phyloP scores from a whole-genome alignment of 2,329 filamentous ascomycete species.

The Arthroderma sp. region DNA sequence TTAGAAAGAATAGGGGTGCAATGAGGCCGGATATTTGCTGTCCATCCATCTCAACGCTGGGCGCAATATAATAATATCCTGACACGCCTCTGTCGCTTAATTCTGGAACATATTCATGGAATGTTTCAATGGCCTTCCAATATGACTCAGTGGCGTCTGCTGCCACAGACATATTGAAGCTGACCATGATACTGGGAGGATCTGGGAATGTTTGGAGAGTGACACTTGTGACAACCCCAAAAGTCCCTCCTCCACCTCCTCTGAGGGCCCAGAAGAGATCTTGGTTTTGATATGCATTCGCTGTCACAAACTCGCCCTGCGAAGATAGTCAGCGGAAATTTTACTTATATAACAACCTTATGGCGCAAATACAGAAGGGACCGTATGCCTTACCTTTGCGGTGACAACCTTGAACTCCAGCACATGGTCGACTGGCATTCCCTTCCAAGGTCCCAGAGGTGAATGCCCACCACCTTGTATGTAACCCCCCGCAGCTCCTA shows the following conservation, averaged over 20 bases:
- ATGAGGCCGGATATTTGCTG: background rate
- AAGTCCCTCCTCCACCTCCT: conserved; percentile 48
- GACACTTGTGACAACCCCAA: conserved; percentile 43
- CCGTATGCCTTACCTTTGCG: conserved; percentile 20
- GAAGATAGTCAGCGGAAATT: conserved; percentile 7
- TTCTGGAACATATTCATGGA: conserved; percentile 8
- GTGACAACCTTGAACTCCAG: conserved; percentile 39
- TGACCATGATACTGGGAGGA: conserved; percentile 1
- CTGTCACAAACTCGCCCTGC: conserved; percentile 36
- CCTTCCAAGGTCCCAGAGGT: conserved; percentile 37
- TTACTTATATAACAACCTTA: conserved; percentile 13
- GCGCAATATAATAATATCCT: conserved; percentile 10
- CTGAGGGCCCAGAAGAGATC: conserved; percentile 53
- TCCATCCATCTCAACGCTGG: conserved; percentile 2
- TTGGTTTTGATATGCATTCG: conserved; percentile 34
- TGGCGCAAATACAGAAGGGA: conserved; percentile 20
- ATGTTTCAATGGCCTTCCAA: conserved; percentile 7
- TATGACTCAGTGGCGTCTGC: conserved; percentile 6
- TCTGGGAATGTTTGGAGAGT: conserved; percentile 33
- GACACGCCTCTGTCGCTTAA: conserved; percentile 8
- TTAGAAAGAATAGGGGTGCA: conserved; percentile 4
- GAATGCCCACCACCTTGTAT: conserved; percentile 42
- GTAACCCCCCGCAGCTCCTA: conserved; percentile 38
- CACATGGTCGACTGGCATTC: conserved; percentile 40
- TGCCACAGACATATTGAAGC: conserved; percentile 8